Base-by-base conservation (phyloP, 805 yeast genomes). In the Hanseniaspora lindneri region DNA sequence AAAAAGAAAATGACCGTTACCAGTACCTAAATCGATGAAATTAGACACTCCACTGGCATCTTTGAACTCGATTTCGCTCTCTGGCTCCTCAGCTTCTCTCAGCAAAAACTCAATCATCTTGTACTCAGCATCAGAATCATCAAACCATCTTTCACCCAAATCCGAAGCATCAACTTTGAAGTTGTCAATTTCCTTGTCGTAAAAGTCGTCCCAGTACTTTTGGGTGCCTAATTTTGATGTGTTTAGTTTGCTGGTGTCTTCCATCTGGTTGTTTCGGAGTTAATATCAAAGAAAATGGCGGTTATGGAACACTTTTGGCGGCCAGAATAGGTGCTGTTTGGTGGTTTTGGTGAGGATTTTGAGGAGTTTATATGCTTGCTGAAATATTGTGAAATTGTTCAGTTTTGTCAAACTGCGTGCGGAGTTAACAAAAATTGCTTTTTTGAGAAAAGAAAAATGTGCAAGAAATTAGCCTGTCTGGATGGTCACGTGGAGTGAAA, bases 141-240 rank as follows among this genome's bases (percentile, higher is more conserved):
- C 79, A 63, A 92, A 92, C 98, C 98, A 92, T 62, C 88, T 76
- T 63, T 92, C 97, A 1, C 99, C 99, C 0, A 87, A 79, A 61
- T 92, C 96, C 17, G 80, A 72, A 16, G 82, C 77, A 60, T 89
- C 80, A 25, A 75, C 75, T 34, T 69, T 63, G 58, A 83, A 89
- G 64, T 89, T 89, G 24, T 61, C 56, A 53, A 76, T 74, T 59
- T 89, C 98, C 19, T 75, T 59, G 37, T 75, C 67, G 63, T 89
- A 89, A 62, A 89, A 84, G 47, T 80, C 75, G 63, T 92, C 88
- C 97, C 98, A 89, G 68, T 89, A 88, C 58, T 80, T 71, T 58
- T 80, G 77, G 0, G 95, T 87, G 7, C 97, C 97, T 41, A 89
- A 70, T 56, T 82, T 81, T 14, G 96, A 88, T 19, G 78, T 74